Evolutionary conservation across 2,329 filamentous ascomycete species (phyloP).

Genomic region (Aschersonia sp.): DNA sequence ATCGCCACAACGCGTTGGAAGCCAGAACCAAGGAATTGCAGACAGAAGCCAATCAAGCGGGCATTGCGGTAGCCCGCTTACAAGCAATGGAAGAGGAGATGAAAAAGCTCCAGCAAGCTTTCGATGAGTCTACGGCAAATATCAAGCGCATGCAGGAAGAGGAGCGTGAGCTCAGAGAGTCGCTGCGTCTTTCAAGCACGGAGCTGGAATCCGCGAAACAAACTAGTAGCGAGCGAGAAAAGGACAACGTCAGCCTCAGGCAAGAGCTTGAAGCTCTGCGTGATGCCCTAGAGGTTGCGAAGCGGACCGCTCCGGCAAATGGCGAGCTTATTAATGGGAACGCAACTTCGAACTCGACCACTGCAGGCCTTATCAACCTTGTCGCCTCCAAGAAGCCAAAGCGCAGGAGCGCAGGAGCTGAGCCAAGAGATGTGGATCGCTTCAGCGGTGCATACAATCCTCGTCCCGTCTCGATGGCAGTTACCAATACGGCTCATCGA

Average conservation of each 20-base stretch:
- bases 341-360: conserved; percentile 31
- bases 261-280: conserved; percentile 83
- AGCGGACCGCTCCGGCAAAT: conserved; percentile 61
- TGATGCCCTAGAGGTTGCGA: conserved; percentile 81
- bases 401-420: conserved; percentile 77
- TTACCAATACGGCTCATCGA: conserved; percentile 50
- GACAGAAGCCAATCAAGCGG: conserved; percentile 91
- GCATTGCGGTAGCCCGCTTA: conserved; percentile 82
- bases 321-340: conserved; percentile 34
- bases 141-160: conserved; percentile 93
- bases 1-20: conserved; percentile 78
- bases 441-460: conserved; percentile 91
- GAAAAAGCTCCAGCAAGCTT: conserved; percentile 74
- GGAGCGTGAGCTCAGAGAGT: conserved; percentile 73
- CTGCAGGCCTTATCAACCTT: conserved; percentile 81
- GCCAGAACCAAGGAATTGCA: conserved; percentile 85
- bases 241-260: conserved; percentile 70
- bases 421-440: conserved; percentile 72
- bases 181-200: conserved; percentile 60
- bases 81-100: conserved; percentile 92
- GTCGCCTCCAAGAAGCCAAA: conserved; percentile 97
- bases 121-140: conserved; percentile 79
- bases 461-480: conserved; percentile 89
- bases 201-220: conserved; percentile 71
- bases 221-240: conserved; percentile 61